A percentile compares a stretch with the other conserved stretches of the same genome.
Evolutionary conservation across 768 basidiomycete genomes (phyloP).

Genomic region (Steccherinum ochraceum): DNA sequence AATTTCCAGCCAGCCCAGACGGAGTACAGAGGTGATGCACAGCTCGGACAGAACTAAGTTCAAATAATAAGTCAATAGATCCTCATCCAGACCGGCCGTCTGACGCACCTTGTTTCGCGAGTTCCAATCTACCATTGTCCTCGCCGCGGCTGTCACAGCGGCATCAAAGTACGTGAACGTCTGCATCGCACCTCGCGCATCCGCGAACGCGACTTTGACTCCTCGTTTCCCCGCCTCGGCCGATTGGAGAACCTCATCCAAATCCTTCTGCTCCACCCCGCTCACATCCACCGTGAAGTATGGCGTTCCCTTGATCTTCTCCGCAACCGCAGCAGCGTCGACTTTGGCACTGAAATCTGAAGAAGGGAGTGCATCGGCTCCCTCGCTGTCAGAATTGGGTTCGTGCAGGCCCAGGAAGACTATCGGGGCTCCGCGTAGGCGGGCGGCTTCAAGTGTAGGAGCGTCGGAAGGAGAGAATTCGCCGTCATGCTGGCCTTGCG

Average conservation of each 20-base stretch:
- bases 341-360: slow-evolving; percentile 45
- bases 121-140: slow-evolving; percentile 93
- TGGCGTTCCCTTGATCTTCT: slow-evolving; percentile 69
- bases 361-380: slow-evolving; percentile 50
- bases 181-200: slow-evolving; percentile 53
- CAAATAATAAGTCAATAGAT: not conserved
- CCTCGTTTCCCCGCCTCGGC: slow-evolving; percentile 32
- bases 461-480: slow-evolving; percentile 20
- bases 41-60: slow-evolving; percentile 79
- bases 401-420: slow-evolving; percentile 83
- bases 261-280: slow-evolving; percentile 36
- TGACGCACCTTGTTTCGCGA: slow-evolving; percentile 71
- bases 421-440: slow-evolving; percentile 52
- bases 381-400: slow-evolving; percentile 26
- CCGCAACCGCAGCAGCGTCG: slow-evolving; percentile 41
- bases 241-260: slow-evolving; percentile 37
- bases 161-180: slow-evolving; percentile 60
- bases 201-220: slow-evolving; percentile 48
- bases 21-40: slow-evolving; percentile 75
- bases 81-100: too few relatives aligned
- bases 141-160: slow-evolving; percentile 69
- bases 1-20: slow-evolving; percentile 98
- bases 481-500: slow-evolving; percentile 51
- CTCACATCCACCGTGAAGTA: slow-evolving; percentile 81
- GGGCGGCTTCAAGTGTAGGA: slow-evolving; percentile 43